Base-by-base conservation (phyloP, 306 rosid genomes). In the Dicorynia guianensis region DNA sequence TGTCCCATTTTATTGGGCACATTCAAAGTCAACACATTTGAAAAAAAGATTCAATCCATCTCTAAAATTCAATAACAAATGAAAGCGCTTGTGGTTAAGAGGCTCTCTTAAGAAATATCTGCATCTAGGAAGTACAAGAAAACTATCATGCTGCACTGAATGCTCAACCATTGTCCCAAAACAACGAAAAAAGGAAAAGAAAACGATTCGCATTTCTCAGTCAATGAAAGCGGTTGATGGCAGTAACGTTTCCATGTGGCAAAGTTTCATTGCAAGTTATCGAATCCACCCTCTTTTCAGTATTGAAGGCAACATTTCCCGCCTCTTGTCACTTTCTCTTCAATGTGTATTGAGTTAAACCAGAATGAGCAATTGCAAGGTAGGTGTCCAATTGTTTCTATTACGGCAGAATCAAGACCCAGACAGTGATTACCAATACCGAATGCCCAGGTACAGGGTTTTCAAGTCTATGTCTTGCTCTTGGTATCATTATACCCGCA, bases 291-390 rank as follows among this genome's bases (percentile, higher is more conserved):
- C 43, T 68, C 34, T 43, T 39, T 52, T 6, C 20, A 53, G 33
- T 75, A 39, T 56, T 76, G 46, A 56, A 76, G 56, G 48, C 58
- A 40, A 53, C 58, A 42, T 42, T 87, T 79, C 77, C 87, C 78
- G 80, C 88, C 18, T 72, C 69, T 64, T 63, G 19, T 74, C 35
- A 17, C 11, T 38, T 39, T 15, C 50, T 15, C 14, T 15, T 14
- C 34, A 62, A 61, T 6, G 2, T 13, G 7, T n/a, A 20, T 8
- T 5, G 30, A 14, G 11, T 17, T 47, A 54, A 19, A 47, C 50
- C 5, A 38, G 30, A 25, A 2, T 11, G 43, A 60, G 39, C 42
- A 30, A 78, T 55, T 54, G 19, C 40, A 44, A 18, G 10, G 19
- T 30, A 56, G 34, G 10, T 42, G 50, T 59, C 34, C 8, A 9